Evolutionary conservation across 1,284 basidiomycete species (phyloP).

Genomic region (Moesziomyces sp.): DNA sequence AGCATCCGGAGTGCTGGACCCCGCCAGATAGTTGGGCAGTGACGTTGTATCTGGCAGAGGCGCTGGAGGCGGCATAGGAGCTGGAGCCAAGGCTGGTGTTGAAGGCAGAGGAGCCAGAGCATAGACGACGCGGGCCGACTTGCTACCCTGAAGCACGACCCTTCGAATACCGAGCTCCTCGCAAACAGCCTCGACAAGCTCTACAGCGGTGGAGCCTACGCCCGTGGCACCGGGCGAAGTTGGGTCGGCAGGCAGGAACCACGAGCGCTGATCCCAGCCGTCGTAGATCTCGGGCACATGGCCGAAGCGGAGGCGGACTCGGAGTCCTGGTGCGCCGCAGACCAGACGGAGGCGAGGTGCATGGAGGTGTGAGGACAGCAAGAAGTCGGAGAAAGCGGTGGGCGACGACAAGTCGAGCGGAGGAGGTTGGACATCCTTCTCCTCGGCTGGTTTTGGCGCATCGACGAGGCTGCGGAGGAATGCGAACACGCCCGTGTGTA

Average conservation of each 20-base stretch:
- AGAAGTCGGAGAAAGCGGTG: constrained; percentile 73
- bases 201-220: constrained; percentile 31
- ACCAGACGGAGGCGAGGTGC: constrained; percentile 77
- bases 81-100: constrained; percentile 29
- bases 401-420: constrained; percentile 73
- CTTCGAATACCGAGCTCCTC: constrained; percentile 79
- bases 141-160: constrained; percentile 67
- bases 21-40: constrained; percentile 30
- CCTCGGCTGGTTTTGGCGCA: constrained; percentile 77
- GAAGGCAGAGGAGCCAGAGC: constrained; percentile 41
- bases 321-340: constrained; percentile 73
- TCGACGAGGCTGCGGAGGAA: constrained; percentile 75
- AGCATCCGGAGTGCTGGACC: constrained; percentile 21
- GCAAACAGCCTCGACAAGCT: constrained; percentile 71
- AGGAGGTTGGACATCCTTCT: constrained; percentile 83
- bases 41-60: constrained; percentile 29
- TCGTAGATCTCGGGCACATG: constrained; percentile 83
- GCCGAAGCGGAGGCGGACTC: constrained; percentile 73
- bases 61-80: constrained; percentile 50
- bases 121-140: constrained; percentile 66
- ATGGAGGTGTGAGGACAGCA: constrained; percentile 78
- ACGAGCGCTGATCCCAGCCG: constrained; percentile 48
- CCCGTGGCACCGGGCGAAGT: constrained; percentile 27
- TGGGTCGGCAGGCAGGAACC: constrained; percentile 50
- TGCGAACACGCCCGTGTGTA: constrained; percentile 42